Evolutionary conservation across 1,139 yeast species (phyloP), one percentile per base, ranked within the genome.

Genomic region (Nakaseomyces glabratus): DNA sequence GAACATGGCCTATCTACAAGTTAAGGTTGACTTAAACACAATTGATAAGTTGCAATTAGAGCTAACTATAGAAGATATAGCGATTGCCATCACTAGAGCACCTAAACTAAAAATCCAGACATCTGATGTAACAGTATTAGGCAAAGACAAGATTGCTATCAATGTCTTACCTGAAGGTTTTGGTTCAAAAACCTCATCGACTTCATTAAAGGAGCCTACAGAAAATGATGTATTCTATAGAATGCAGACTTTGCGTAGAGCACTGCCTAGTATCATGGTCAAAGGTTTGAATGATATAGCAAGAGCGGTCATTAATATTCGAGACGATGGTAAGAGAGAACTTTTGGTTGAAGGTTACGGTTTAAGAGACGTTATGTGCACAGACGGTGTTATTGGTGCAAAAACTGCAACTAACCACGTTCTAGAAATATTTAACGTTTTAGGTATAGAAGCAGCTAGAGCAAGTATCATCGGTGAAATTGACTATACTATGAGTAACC

Each of bases 401-500:
- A 77, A 76, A 58, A 90, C 98, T 1, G 68, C 70, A 38, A 88
- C 98, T 10, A 93, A 93, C 59, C 99, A 93, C 61, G 77, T 93
- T 24, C 65, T 90, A 42, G 99, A 93, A 58, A 88, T 90, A 46
- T 77, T 74, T 53, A 75, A 76, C 42, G 96, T 90, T 9, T 68
- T 93, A 44, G 99, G 99, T 53, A 93, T 93, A 46, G 99, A 93
- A 60, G 99, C 99, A 1, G 98, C 98, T 1, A 72, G 99, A 59
- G 68, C 86, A 0, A 79, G 94, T 47, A 93, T 93, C 57, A 82
- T 90, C 55, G 78, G 78, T 45, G 98, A 93, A 66, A 90, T 93
- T 58, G 95, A 85, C 58, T 86, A 88, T 55, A 93, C 98, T 38
- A 93, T 93, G 99, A 79, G 94, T 60, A 85, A 86, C 61, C 98